These are phyloP conservation scores for Botrytis elliptica DNA, from an alignment of 2,329 filamentous ascomycete species.

Conservation along the genomic window DNA sequence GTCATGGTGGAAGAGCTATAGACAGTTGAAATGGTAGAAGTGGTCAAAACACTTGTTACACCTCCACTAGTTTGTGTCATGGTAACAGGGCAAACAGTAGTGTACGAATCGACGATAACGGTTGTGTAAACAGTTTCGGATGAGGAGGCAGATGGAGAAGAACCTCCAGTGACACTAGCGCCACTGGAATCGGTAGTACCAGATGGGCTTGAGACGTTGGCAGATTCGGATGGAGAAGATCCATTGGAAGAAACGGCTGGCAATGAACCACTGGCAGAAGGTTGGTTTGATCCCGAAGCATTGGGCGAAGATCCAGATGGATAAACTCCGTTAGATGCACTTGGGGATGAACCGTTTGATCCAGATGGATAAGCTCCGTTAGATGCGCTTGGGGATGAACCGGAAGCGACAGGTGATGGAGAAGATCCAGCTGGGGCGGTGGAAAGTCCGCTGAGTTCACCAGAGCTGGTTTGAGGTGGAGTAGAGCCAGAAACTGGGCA, in stretches of 20 bases:
- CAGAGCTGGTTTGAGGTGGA: background rate
- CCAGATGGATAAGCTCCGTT: background rate
- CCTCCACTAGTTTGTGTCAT: conserved; percentile 6
- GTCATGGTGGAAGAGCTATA: background rate
- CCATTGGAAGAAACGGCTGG: background rate
- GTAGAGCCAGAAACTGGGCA: background rate
- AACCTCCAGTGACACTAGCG: background rate
- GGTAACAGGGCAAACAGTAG: conserved; percentile 9
- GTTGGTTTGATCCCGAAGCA: background rate
- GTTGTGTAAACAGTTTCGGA: background rate
- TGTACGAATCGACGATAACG: conserved; percentile 10
- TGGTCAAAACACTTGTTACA: background rate
- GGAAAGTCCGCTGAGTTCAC: background rate
- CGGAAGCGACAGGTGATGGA: background rate
- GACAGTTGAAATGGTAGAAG: conserved; percentile 4
- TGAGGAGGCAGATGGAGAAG: background rate
- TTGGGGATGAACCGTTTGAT: background rate
- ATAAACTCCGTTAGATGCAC: background rate
- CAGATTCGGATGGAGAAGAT: background rate
- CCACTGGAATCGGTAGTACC: background rate
- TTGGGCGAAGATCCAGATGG: background rate
- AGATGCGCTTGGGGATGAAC: background rate
- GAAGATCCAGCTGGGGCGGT: background rate
- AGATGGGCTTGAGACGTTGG: background rate
- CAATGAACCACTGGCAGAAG: background rate